Evolutionary conservation across 352 stramenopile genomes (phyloP), one percentile per base, ranked within the genome.

Genomic region (Pythium dissotocum): DNA sequence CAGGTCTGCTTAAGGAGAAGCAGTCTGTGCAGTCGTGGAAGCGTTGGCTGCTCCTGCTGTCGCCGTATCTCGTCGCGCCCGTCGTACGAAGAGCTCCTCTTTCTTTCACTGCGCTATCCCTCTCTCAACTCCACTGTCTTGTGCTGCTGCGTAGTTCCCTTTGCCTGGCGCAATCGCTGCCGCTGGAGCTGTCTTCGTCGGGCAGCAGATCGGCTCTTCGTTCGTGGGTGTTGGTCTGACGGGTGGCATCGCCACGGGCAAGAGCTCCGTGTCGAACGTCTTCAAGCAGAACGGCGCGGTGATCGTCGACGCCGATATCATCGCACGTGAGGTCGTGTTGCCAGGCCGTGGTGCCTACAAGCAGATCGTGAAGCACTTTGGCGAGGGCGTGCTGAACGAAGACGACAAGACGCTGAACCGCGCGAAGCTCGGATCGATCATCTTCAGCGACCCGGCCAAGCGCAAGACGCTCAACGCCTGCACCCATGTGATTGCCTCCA

Each of bases 181-280:
- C 9, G 67, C 59, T 10, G 72, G 40, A 2, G 60, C 69, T 1
- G 80, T 80, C 21, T 73, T 88, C 0, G 16, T 75, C 9, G 86
- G 85, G 21, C 65, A 80, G 10, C 44, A 72, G 26, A 7, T 93
- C 2, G 86, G 85, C 16, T 73, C 78, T 24, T 88, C 84, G 5
- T 60, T 93, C 16, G 77, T 95, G 1, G 88, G 80, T 14, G 78
- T 96, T 9, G 88, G 88, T 8, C 84, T 96, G 56, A 94, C 88
- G 6, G 88, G 88, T 49, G 88, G 88, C 35, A 94, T 97, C 60
- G 80, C 87, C 36, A 95, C 86, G 5, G 89, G 89, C 62, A 97
- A 97, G 61, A 92, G 78, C 56, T 90, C 88, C 0, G 89, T 97
- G 49, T 96, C 87, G 2, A 77, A 77, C 33, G 58, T 65, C 48